phyloP scores from a whole-genome alignment of 306 rosid genomes.

The Fragaria iinumae region DNA sequence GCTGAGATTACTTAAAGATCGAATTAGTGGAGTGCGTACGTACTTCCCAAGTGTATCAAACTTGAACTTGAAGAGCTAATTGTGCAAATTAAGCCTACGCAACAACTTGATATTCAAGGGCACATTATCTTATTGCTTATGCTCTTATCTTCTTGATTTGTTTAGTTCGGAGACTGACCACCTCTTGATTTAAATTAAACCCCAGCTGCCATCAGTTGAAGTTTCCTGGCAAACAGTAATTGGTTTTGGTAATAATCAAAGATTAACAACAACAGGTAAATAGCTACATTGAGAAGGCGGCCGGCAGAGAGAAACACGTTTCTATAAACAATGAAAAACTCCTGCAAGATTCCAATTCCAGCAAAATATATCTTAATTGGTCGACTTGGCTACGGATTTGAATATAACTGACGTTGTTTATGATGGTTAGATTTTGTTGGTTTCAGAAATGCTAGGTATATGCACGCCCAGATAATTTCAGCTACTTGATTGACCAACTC shows the following conservation, averaged over 20 bases:
- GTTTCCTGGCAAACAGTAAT: neutral
- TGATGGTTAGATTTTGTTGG: neutral
- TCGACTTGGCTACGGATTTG: neutral
- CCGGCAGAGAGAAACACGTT: neutral
- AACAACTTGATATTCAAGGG: neutral
- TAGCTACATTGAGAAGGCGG: neutral
- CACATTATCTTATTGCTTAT: neutral
- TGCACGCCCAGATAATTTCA: neutral
- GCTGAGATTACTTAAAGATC: neutral
- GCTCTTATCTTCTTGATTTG: neutral
- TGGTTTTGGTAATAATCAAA: neutral
- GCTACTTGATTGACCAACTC: neutral
- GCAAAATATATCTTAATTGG: neutral
- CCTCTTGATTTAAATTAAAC: neutral
- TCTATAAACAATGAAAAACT: neutral
- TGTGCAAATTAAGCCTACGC: neutral
- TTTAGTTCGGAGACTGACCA: neutral
- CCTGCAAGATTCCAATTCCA: neutral
- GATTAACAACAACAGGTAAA: neutral
- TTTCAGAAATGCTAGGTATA: neutral
- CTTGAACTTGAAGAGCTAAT: neutral
- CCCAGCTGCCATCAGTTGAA: neutral
- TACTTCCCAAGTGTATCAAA: neutral
- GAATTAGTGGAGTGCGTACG: neutral
- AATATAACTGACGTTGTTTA: slow-evolving; percentile 1